A percentile compares a stretch with the other conserved stretches of the same genome.
Evolutionary conservation across 2,329 filamentous ascomycete species (phyloP).

Genomic region (Fusarium transvaalense): DNA sequence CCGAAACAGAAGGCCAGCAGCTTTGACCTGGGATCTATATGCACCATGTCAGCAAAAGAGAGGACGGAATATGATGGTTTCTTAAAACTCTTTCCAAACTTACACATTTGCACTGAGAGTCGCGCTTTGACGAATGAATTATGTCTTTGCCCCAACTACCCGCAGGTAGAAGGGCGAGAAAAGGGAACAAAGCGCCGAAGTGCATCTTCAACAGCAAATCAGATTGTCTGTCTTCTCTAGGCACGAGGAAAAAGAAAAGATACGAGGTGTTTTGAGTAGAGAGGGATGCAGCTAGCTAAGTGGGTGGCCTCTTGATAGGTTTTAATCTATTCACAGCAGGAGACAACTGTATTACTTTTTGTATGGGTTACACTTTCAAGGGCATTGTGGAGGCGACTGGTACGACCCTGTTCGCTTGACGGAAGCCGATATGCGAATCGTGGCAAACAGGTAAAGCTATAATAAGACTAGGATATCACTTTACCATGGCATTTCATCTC

Average conservation of each 20-base stretch:
- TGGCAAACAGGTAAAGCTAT: no score
- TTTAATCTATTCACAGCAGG: conserved; percentile 7
- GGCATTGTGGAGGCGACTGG: neutral
- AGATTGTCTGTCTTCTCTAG: no score
- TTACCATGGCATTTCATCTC: neutral
- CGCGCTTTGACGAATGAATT: neutral
- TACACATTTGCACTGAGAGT: conserved; percentile 29
- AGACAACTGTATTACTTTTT: neutral
- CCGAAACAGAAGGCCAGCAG: conserved; percentile 24
- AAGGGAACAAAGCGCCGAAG: neutral
- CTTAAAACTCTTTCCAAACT: neutral
- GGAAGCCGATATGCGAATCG: neutral
- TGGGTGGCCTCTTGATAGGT: conserved; percentile 4
- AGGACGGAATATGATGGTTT: neutral
- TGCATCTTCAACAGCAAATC: conserved; percentile 4
- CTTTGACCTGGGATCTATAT: conserved; percentile 27
- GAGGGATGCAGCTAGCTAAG: neutral
- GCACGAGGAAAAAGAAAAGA: conserved; percentile 6
- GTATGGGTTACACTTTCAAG: neutral
- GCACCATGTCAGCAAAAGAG: neutral
- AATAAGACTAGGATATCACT: neutral
- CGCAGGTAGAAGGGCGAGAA: conserved; percentile 9
- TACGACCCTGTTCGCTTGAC: neutral
- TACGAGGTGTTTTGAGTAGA: neutral
- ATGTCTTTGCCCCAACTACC: neutral